Evolutionary conservation across 2,329 filamentous ascomycete genomes (phyloP).

Genomic region (Cercospora citrullina): DNA sequence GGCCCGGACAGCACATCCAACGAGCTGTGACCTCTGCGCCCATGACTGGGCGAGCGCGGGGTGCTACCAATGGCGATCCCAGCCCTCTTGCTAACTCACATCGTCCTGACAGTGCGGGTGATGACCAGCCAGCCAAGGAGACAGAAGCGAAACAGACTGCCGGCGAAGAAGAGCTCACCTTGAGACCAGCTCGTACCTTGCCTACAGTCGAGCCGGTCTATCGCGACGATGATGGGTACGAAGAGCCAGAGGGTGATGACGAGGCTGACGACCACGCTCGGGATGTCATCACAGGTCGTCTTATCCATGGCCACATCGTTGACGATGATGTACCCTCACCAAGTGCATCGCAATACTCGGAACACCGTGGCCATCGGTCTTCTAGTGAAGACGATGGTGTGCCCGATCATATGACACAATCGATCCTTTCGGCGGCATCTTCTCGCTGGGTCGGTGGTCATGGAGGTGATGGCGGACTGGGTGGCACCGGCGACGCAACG

Average conservation of each 20-base stretch:
- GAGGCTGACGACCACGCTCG: slow-evolving; percentile 61
- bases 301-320: slow-evolving; percentile 93
- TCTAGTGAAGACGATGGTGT: slow-evolving; percentile 54
- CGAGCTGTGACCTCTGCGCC: slow-evolving; percentile 28
- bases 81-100: slow-evolving; percentile 39
- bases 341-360: slow-evolving; percentile 63
- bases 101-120: slow-evolving; percentile 34
- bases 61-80: slow-evolving; percentile 32
- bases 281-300: slow-evolving; percentile 86
- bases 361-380: slow-evolving; percentile 45
- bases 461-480: slow-evolving; percentile 58
- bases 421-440: slow-evolving; percentile 76
- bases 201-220: slow-evolving; percentile 29
- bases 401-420: slow-evolving; percentile 85
- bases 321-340: slow-evolving; percentile 80
- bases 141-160: slow-evolving; percentile 4
- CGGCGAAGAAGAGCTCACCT: slow-evolving; percentile 5
- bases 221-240: slow-evolving; percentile 37
- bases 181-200: slow-evolving; percentile 31
- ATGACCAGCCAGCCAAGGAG: slow-evolving; percentile 4
- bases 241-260: slow-evolving; percentile 37
- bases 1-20: slow-evolving; percentile 13
- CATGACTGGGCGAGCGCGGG: slow-evolving; percentile 23
- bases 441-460: slow-evolving; percentile 54
- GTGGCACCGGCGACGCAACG: slow-evolving; percentile 81